Conservation (phyloP, 2,329 filamentous ascomycete species). For the Ophiostoma pallidulum region DNA sequence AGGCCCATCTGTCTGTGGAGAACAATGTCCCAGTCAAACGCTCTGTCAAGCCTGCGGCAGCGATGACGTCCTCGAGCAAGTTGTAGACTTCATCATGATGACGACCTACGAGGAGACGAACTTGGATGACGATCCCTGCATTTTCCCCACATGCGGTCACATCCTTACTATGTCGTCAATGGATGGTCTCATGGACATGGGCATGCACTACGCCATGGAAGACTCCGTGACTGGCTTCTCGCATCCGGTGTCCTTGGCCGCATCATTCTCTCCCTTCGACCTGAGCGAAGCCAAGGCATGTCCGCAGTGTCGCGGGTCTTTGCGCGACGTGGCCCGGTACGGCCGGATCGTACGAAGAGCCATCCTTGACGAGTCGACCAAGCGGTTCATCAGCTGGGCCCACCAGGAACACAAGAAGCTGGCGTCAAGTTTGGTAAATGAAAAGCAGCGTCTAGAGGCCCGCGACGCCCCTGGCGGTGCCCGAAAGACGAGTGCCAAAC, state of each 20-base stretch:
- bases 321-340: constrained; percentile 47
- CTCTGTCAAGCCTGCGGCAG: constrained; percentile 50
- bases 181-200: constrained; percentile 51
- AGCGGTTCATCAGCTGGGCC: constrained; percentile 46
- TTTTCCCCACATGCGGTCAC: constrained; percentile 56
- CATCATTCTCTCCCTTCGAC: not conserved
- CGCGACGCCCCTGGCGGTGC: too few relatives aligned
- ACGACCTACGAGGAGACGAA: constrained; percentile 47
- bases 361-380: constrained; percentile 52
- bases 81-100: constrained; percentile 49
- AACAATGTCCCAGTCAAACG: constrained; percentile 41
- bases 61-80: constrained; percentile 23
- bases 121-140: constrained; percentile 48
- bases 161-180: constrained; percentile 50
- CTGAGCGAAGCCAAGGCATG: constrained; percentile 28
- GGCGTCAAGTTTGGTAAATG: constrained; percentile 18
- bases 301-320: constrained; percentile 42
- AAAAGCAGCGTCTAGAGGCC: constrained; percentile 21
- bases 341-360: constrained; percentile 51
- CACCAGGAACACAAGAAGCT: constrained; percentile 31
- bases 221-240: constrained; percentile 14
- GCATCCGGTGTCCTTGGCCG: constrained; percentile 23
- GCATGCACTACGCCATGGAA: constrained; percentile 37
- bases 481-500: too few relatives aligned
- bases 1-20: constrained; percentile 52